phyloP scores from a whole-genome alignment of 345 rosid species.

The Salix exigua region DNA sequence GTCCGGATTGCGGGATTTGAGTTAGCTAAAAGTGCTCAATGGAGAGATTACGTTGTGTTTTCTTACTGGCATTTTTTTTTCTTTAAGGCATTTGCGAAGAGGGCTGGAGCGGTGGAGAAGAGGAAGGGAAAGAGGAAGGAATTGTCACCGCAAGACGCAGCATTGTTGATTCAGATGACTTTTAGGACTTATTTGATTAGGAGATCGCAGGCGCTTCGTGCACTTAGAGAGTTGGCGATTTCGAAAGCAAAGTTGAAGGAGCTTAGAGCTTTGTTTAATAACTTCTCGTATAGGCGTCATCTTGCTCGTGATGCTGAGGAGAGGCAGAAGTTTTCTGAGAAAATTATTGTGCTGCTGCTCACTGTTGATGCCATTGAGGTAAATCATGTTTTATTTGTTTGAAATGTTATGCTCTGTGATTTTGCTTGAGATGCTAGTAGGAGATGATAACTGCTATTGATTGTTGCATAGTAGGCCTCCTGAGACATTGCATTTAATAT shows the following conservation, averaged over 20 bases:
- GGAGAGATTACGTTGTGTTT: background rate
- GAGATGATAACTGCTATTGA: background rate
- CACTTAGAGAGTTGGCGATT: constrained; percentile 83
- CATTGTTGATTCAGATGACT: constrained; percentile 68
- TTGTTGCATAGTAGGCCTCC: background rate
- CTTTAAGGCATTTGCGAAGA: constrained; percentile 68
- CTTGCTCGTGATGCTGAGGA: constrained; percentile 74
- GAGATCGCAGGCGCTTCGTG: constrained; percentile 74
- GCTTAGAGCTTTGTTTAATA: constrained; percentile 67
- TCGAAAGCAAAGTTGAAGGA: constrained; percentile 92
- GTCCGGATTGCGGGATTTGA: background rate
- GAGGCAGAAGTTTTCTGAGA: constrained; percentile 75
- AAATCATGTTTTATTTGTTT: constrained; percentile 9
- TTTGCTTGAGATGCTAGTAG: background rate
- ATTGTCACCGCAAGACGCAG: constrained; percentile 72
- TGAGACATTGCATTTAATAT: no score
- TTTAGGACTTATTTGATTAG: constrained; percentile 80
- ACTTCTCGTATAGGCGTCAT: constrained; percentile 74
- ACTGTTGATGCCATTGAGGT: constrained; percentile 97
- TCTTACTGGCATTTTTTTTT: background rate
- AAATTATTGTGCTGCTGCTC: constrained; percentile 85
- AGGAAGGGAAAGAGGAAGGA: constrained; percentile 77
- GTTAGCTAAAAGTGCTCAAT: background rate
- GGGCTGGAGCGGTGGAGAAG: constrained; percentile 47
- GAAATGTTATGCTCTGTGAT: background rate